phyloP scores from a whole-genome alignment of 1,284 basidiomycete species.

The Cryptococcus hybrid region DNA sequence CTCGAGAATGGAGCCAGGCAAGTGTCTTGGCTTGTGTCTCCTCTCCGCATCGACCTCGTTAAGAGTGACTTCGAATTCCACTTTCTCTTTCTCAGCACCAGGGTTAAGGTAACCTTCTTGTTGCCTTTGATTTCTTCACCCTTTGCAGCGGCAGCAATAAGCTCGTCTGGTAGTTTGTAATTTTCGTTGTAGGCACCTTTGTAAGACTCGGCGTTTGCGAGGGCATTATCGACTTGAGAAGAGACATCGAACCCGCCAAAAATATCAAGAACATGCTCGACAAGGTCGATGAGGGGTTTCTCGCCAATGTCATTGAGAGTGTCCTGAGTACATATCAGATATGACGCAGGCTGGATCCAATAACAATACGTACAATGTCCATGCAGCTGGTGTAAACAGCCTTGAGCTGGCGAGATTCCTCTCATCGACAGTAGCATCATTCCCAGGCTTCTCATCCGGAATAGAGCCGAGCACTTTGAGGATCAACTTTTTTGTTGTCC shows the following conservation, averaged over 20 bases:
- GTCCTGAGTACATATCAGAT: conserved; percentile 24
- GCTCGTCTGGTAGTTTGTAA: conserved; percentile 23
- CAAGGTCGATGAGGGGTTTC: conserved; percentile 51
- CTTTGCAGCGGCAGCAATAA: neutral
- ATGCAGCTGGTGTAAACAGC: conserved; percentile 80
- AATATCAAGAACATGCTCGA: conserved; percentile 45
- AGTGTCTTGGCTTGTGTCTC: conserved; percentile 58
- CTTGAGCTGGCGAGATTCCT: conserved; percentile 70
- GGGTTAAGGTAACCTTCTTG: conserved; percentile 6
- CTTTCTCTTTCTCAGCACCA: conserved; percentile 1
- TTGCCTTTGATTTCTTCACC: conserved; percentile 9
- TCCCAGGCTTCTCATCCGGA: conserved; percentile 13
- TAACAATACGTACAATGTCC: conserved; percentile 56
- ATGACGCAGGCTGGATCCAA: conserved; percentile 4
- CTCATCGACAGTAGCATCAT: conserved; percentile 55
- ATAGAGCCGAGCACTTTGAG: conserved; percentile 49
- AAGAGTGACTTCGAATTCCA: neutral
- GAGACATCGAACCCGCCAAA: conserved; percentile 43
- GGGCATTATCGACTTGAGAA: conserved; percentile 19
- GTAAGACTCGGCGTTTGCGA: conserved; percentile 21
- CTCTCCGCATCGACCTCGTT: conserved; percentile 57
- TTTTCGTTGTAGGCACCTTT: conserved; percentile 27
- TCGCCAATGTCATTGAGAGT: conserved; percentile 51
- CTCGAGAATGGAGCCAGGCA: conserved; percentile 81
- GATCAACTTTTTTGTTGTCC: conserved; percentile 51